Evolutionary conservation across 768 basidiomycete species (phyloP), one percentile per base, ranked within the genome.

Genomic region (Kockovaella imperatae): DNA sequence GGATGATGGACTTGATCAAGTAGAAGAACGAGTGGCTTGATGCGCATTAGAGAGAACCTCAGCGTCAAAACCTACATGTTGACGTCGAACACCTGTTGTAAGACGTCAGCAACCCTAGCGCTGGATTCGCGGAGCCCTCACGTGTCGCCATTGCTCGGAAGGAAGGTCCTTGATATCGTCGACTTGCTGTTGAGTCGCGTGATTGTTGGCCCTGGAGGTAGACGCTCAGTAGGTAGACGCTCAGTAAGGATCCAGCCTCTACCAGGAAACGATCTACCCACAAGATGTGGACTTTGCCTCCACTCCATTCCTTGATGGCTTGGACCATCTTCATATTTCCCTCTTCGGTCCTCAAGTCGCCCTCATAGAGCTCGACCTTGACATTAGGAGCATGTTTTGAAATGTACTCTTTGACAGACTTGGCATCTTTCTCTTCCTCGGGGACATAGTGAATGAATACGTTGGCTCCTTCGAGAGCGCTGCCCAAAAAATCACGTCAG

Each of bases 1-100:
- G 74, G 29, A 79, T 56, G 13, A 77, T 67, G n/a, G 72, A 74
- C 64, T 77, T 77, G 52, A 67, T 62, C 40, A 76, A 60, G 67
- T 76, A 78, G 74, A 78, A 78, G 72, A 74, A 50, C 4, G 60
- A 44, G 47, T 58, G 67, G 43, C 47, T 47, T 17, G 17, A 18
- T 20, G 4, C 31, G 11, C 11, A 34, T 10, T 10, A 10, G 31
- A 34, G 23, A 18, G 17, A 10, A 23, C 1, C 11, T 45, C 38
- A 38, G 30, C 44, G 24, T 5, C 46, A 10, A 13, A 29, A 10
- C 48, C 18, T 23, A 40, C 51, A 57, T 60, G 49, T 56, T 54
- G 47, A 62, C 54, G 25, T 59, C 59, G 41, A 55, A 65, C 17
- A 60, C 54, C 35, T 46, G 32, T 15, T 29, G n/a, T 39, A 35